phyloP scores from a whole-genome alignment of 345 rosid genomes.

The Melaleuca quinquenervia region DNA sequence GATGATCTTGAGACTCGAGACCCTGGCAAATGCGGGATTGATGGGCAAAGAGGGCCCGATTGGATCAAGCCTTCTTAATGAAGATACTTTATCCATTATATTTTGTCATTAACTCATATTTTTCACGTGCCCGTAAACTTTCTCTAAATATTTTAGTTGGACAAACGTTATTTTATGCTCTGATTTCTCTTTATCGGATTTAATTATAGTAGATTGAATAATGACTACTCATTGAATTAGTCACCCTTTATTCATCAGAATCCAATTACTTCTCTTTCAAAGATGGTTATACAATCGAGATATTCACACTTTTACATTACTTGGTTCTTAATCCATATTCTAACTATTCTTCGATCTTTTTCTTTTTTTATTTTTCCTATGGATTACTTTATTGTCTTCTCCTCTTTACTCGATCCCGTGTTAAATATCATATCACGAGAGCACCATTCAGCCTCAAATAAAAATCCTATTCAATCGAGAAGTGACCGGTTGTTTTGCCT shows the following conservation, averaged over 20 bases:
- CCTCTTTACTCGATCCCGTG: accelerated
- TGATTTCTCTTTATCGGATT: background rate
- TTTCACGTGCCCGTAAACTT: background rate
- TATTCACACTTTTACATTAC: background rate
- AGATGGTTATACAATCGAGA: background rate
- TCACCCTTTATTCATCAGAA: background rate
- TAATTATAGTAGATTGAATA: background rate
- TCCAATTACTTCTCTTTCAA: background rate
- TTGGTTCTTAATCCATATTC: background rate
- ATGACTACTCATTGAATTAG: background rate
- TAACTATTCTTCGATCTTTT: background rate
- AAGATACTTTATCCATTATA: background rate
- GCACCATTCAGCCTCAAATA: background rate
- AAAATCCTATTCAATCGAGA: background rate
- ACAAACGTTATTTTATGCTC: background rate
- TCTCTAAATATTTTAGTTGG: background rate
- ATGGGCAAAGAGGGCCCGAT: background rate
- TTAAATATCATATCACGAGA: background rate
- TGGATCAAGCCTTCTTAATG: background rate
- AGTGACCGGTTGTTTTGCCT: background rate
- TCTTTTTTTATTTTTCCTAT: background rate
- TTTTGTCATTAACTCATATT: background rate
- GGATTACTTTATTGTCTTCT: background rate
- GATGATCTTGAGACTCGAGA: background rate
- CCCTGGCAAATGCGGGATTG: background rate